Percentiles rank a stretch among this genome's conserved stretches.
phyloP scores from a whole-genome alignment of 495 filamentous ascomycete genomes.

The Physcia stellaris region DNA sequence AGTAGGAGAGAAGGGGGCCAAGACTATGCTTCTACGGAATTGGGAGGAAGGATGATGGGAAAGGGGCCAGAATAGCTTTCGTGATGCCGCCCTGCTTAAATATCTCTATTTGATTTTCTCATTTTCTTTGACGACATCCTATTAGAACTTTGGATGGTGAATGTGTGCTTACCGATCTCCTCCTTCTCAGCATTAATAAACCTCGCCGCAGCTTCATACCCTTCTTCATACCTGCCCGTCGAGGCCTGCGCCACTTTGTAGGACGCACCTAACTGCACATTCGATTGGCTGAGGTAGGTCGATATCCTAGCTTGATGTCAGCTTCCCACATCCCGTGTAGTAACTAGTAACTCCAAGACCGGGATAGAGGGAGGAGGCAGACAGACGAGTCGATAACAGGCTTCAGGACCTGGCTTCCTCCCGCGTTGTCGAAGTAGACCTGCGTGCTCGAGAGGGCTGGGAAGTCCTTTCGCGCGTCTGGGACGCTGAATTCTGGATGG shows the following conservation, averaged over 20 bases:
- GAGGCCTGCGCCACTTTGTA: conserved; percentile 42
- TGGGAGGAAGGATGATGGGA: not conserved
- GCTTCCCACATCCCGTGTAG: not conserved
- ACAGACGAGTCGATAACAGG: conserved; percentile 50
- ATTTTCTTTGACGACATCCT: not conserved
- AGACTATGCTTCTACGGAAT: not conserved
- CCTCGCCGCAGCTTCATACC: conserved; percentile 44
- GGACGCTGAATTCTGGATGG: conserved; percentile 44
- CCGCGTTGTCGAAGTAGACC: conserved; percentile 63
- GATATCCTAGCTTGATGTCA: conserved; percentile 34
- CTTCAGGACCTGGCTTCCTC: conserved; percentile 54
- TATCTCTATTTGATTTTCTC: too few species aligned
- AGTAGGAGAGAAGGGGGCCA: conserved; percentile 1
- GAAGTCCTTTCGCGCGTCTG: conserved; percentile 43
- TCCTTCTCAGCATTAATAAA: conserved; percentile 52
- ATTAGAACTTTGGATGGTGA: not conserved
- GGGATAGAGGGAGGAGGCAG: not conserved
- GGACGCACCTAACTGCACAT: conserved; percentile 58
- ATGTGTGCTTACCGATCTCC: conserved; percentile 37
- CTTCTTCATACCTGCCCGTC: conserved; percentile 38
- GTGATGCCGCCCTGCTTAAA: too few species aligned
- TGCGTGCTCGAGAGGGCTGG: conserved; percentile 51
- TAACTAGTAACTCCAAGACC: not conserved
- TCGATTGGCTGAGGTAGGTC: conserved; percentile 50
- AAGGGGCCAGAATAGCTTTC: too few species aligned